Evolutionary conservation across 345 rosid genomes (phyloP).

Genomic region (Rubroshorea leprosula): DNA sequence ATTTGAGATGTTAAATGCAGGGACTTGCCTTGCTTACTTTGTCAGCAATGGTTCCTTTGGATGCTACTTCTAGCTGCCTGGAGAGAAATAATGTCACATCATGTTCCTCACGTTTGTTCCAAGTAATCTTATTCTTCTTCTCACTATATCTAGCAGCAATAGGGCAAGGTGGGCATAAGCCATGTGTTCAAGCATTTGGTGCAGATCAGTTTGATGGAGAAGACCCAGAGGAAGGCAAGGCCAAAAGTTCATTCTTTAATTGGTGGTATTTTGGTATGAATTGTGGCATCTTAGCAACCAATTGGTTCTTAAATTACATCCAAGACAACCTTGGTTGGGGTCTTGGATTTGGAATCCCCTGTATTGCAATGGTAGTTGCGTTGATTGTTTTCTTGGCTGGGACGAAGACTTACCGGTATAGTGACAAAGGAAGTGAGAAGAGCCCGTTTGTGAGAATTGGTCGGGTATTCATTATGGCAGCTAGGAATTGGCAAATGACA

Average conservation of each 20-base stretch:
- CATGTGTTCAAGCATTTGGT: constrained; percentile 81
- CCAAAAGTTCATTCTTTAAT: constrained; percentile 74
- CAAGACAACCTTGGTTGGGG: constrained; percentile 80
- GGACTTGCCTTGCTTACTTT: constrained; percentile 42
- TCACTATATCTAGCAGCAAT: constrained; percentile 35
- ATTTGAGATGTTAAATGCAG: constrained; percentile 16
- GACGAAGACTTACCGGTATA: constrained; percentile 20
- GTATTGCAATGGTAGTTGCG: constrained; percentile 21
- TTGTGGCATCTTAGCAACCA: constrained; percentile 33
- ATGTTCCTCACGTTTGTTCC: constrained; percentile 16
- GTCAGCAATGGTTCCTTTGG: constrained; percentile 23
- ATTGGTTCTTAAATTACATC: constrained; percentile 43
- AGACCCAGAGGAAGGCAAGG: constrained; percentile 37
- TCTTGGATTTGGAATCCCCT: constrained; percentile 49
- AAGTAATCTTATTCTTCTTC: constrained; percentile 23
- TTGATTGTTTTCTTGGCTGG: constrained; percentile 31
- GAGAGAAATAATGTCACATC: background rate
- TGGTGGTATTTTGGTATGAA: constrained; percentile 72
- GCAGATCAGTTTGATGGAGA: constrained; percentile 67
- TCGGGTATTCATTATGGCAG: constrained; percentile 21
- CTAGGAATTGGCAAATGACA: constrained; percentile 20
- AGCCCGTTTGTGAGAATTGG: constrained; percentile 29
- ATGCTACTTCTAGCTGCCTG: constrained; percentile 6
- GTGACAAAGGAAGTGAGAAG: constrained; percentile 6
- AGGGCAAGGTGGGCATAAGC: constrained; percentile 51